These are phyloP conservation scores for Hypoxylon sp. DNA, from an alignment of 2,329 filamentous ascomycete species.

Conservation along the genomic window DNA sequence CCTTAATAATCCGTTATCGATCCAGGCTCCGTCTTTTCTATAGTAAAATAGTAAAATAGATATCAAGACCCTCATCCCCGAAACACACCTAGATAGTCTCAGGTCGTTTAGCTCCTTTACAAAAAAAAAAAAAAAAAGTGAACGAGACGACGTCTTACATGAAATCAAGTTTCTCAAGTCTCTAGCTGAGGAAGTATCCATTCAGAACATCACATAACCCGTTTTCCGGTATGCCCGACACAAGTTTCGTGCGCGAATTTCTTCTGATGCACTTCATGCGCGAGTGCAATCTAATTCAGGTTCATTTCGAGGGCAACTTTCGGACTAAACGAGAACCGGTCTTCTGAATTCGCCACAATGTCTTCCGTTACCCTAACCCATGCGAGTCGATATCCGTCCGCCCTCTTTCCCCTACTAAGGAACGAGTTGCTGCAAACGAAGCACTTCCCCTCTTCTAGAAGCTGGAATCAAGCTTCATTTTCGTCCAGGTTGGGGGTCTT, in stretches of 20 bases:
- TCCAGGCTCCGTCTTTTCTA: slow-evolving; percentile 10
- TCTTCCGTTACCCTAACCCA: slow-evolving; percentile 40
- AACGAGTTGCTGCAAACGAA: slow-evolving; percentile 24
- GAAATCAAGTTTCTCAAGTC: slow-evolving; percentile 4
- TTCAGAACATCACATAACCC: slow-evolving; percentile 8
- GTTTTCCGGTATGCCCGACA: slow-evolving; percentile 7
- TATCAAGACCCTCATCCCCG: slow-evolving; percentile 14
- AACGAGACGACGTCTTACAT: slow-evolving; percentile 3
- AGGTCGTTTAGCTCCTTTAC: not conserved
- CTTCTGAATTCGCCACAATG: slow-evolving; percentile 2
- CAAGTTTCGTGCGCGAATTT: slow-evolving; percentile 5
- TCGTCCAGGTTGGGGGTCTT: slow-evolving; percentile 42
- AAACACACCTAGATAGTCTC: not conserved
- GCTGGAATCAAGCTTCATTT: slow-evolving; percentile 44
- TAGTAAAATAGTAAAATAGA: slow-evolving; percentile 1
- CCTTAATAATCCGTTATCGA: slow-evolving; percentile 23
- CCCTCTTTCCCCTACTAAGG: slow-evolving; percentile 1
- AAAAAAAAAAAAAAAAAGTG: slow-evolving; percentile 1
- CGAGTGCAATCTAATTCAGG: slow-evolving; percentile 16
- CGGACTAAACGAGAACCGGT: slow-evolving; percentile 17
- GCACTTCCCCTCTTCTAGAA: slow-evolving; percentile 36
- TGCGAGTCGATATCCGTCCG: slow-evolving; percentile 34
- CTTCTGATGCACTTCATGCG: slow-evolving; percentile 14
- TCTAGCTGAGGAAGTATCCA: slow-evolving; percentile 5
- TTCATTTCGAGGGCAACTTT: slow-evolving; percentile 1